These are phyloP conservation scores for Salvia miltiorrhiza DNA, from an alignment of 257 asterid species.

Conservation along the genomic window DNA sequence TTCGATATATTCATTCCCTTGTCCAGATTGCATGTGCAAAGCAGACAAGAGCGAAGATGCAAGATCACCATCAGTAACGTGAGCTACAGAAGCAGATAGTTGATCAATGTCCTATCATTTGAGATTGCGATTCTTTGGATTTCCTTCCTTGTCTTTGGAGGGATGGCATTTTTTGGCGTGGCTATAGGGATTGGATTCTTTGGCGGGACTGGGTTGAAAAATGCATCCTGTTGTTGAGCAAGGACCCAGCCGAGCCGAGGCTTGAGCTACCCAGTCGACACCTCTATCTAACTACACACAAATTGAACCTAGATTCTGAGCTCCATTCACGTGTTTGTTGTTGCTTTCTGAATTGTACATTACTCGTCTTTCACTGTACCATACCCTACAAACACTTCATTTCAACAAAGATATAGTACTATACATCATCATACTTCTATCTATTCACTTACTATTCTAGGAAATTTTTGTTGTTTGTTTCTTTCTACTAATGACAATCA, in stretches of 20 bases:
- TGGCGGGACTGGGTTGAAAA: conserved; percentile 10
- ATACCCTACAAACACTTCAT: conserved; percentile 31
- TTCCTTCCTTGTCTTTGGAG: conserved; percentile 28
- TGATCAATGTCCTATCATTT: conserved; percentile 7
- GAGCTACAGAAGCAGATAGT: conserved; percentile 24
- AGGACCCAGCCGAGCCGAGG: not conserved
- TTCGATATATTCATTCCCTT: conserved; percentile 81
- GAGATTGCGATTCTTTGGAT: conserved; percentile 59
- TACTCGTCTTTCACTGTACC: conserved; percentile 25
- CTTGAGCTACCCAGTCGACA: conserved; percentile 20
- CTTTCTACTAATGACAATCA: no score
- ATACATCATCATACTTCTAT: not conserved
- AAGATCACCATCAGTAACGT: conserved; percentile 36
- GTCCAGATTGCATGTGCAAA: conserved; percentile 97
- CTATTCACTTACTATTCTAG: not conserved
- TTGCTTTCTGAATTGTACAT: conserved; percentile 42
- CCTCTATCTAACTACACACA: conserved; percentile 22
- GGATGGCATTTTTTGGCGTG: conserved; percentile 24
- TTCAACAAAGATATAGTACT: conserved; percentile 15
- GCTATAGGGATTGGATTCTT: conserved; percentile 21
- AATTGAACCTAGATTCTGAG: not conserved
- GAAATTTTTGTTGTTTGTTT: no score
- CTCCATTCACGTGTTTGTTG: no score
- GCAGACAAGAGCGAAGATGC: conserved; percentile 55
- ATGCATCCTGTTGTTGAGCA: not conserved